These are phyloP conservation scores for Trichoderma gamsii DNA, from an alignment of 495 filamentous ascomycete species.

Conservation along the genomic window DNA sequence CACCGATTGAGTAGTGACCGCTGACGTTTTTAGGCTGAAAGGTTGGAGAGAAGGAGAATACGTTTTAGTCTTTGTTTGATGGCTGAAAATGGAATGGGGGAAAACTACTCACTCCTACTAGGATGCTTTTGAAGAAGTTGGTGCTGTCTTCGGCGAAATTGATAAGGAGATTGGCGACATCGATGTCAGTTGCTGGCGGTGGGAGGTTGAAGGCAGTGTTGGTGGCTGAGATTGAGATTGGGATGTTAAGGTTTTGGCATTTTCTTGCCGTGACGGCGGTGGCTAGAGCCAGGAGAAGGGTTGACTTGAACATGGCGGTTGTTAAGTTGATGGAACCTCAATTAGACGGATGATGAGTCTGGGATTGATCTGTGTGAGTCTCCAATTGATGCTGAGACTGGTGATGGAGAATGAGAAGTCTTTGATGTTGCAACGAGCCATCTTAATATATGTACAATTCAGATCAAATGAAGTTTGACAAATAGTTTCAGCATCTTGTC, in stretches of 20 bases:
- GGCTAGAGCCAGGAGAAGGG: neutral
- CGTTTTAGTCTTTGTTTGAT: slow-evolving; percentile 11
- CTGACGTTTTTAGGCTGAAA: slow-evolving; percentile 31
- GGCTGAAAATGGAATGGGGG: neutral
- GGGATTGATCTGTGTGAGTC: too few relatives aligned
- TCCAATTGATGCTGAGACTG: neutral
- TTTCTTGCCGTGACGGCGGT: slow-evolving; percentile 20
- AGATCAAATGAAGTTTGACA: neutral
- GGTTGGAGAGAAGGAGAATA: neutral
- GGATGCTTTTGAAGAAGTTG: slow-evolving; percentile 23
- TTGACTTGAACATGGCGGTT: neutral
- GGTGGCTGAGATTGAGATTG: slow-evolving; percentile 31
- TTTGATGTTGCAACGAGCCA: neutral
- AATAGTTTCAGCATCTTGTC: too few relatives aligned
- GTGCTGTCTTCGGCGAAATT: slow-evolving; percentile 24
- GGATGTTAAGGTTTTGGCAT: slow-evolving; percentile 34
- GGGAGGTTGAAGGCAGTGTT: slow-evolving; percentile 29
- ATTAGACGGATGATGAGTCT: neutral
- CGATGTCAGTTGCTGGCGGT: slow-evolving; percentile 27
- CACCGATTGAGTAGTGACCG: slow-evolving; percentile 43
- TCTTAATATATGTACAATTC: neutral
- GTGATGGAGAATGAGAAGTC: neutral
- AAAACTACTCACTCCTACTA: slow-evolving; percentile 13
- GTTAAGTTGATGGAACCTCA: neutral
- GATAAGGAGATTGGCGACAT: slow-evolving; percentile 32